Conservation (phyloP, 192 early-diverging fungal genomes). For the Mortierella hygrophila region DNA sequence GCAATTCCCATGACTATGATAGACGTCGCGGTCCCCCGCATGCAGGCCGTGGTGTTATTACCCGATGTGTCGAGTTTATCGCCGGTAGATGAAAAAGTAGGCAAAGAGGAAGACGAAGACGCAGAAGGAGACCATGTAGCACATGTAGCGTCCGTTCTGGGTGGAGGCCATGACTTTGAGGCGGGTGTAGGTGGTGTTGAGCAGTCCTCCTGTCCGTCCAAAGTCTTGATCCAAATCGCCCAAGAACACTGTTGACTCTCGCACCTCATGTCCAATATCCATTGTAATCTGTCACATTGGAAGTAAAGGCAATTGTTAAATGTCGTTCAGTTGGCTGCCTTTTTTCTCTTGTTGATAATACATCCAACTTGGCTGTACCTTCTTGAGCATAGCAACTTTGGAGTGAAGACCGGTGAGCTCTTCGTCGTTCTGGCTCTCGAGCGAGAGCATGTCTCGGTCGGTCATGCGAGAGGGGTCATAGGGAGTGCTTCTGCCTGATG, state of each 20-base stretch:
- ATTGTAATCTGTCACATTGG: conserved; percentile 29
- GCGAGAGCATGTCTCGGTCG: conserved; percentile 40
- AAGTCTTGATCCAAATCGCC: conserved; percentile 54
- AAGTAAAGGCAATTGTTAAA: background rate
- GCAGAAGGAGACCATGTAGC: conserved; percentile 54
- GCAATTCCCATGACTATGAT: no score
- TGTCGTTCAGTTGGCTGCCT: background rate
- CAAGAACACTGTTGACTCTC: conserved; percentile 40
- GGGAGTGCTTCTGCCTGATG: conserved; percentile 44
- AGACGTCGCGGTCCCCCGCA: background rate
- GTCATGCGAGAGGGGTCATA: conserved; percentile 48
- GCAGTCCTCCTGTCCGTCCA: conserved; percentile 51
- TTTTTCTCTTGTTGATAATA: background rate
- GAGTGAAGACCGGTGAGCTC: conserved; percentile 46
- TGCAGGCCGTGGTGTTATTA: background rate
- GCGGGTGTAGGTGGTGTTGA: conserved; percentile 44
- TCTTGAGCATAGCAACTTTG: conserved; percentile 54
- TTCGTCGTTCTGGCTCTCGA: conserved; percentile 54
- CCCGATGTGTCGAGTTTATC: background rate
- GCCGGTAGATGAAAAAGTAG: conserved; percentile 49
- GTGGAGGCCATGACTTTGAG: conserved; percentile 55
- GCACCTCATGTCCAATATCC: conserved; percentile 51
- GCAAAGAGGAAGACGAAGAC: conserved; percentile 50
- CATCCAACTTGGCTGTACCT: background rate
- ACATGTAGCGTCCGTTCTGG: conserved; percentile 54